Evolutionary conservation across 108 stramenopile genomes (phyloP).

Genomic region (Skeletonema potamos): DNA sequence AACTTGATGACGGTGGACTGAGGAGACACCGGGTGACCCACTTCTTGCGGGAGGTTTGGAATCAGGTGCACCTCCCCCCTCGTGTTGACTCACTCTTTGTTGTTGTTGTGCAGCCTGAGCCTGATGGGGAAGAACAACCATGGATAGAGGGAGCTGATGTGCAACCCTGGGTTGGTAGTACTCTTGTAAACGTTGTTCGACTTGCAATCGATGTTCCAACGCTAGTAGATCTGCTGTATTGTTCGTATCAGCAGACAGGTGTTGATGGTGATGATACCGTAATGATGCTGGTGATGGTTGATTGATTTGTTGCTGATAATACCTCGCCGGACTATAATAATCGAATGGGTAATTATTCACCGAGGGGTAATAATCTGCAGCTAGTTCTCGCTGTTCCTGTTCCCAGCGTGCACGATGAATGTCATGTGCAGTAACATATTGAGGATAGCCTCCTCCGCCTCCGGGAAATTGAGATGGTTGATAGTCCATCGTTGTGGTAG

Average conservation of each 20-base stretch:
- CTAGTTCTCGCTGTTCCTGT: constrained; percentile 1
- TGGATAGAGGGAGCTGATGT: neutral
- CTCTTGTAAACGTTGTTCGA: neutral
- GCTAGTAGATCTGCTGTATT: neutral
- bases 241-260: neutral
- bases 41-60: neutral
- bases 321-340: neutral
- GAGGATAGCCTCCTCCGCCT: neutral
- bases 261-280: neutral
- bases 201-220: neutral
- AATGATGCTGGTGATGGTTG: neutral
- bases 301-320: neutral
- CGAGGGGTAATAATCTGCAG: neutral
- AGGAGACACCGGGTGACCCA: neutral
- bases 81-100: neutral
- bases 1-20: neutral
- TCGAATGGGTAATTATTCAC: neutral
- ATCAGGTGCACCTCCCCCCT: neutral
- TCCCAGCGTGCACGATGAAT: neutral
- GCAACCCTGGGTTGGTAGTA: neutral
- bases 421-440: neutral
- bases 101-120: neutral
- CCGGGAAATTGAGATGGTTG: neutral
- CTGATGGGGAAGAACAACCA: neutral
- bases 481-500: neutral